A percentile compares a stretch with the other conserved stretches of the same genome.
phyloP scores from a whole-genome alignment of 1,284 basidiomycete species.

The Ceratobasidium sp. region DNA sequence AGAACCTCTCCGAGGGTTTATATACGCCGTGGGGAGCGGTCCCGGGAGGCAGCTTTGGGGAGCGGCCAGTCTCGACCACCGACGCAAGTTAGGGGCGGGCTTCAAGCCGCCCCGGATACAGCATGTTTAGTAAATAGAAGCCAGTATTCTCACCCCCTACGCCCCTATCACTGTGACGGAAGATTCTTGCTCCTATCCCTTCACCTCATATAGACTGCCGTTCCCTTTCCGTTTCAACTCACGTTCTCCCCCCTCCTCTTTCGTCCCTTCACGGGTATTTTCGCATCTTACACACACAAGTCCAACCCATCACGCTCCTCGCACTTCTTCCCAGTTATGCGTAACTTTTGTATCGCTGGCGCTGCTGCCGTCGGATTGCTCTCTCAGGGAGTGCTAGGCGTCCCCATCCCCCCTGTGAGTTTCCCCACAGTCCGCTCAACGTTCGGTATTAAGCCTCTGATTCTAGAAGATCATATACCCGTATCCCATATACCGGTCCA shows the following conservation, averaged over 20 bases:
- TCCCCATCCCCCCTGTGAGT: slow-evolving; percentile 10
- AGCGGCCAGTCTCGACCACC: background rate
- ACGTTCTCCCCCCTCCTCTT: background rate
- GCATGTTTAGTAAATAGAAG: background rate
- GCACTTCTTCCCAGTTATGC: background rate
- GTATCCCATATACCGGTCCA: slow-evolving; percentile 21
- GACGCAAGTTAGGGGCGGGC: slow-evolving; percentile 6
- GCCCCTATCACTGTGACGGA: background rate
- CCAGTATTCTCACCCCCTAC: background rate
- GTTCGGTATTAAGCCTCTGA: background rate
- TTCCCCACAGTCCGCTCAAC: no score
- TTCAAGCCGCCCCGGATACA: background rate
- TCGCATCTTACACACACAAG: background rate
- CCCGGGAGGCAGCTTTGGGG: background rate
- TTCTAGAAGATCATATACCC: slow-evolving; percentile 9
- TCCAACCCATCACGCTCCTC: background rate
- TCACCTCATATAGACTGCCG: background rate
- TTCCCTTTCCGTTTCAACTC: background rate
- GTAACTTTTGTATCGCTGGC: slow-evolving; percentile 1
- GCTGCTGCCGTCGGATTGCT: background rate
- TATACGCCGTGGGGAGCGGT: background rate
- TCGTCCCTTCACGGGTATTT: no score
- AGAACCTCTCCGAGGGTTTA: slow-evolving; percentile 7
- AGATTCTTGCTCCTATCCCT: background rate
- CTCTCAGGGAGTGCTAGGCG: background rate